Evolutionary conservation across 2,329 filamentous ascomycete genomes (phyloP).

Genomic region (Geosmithia morbida): DNA sequence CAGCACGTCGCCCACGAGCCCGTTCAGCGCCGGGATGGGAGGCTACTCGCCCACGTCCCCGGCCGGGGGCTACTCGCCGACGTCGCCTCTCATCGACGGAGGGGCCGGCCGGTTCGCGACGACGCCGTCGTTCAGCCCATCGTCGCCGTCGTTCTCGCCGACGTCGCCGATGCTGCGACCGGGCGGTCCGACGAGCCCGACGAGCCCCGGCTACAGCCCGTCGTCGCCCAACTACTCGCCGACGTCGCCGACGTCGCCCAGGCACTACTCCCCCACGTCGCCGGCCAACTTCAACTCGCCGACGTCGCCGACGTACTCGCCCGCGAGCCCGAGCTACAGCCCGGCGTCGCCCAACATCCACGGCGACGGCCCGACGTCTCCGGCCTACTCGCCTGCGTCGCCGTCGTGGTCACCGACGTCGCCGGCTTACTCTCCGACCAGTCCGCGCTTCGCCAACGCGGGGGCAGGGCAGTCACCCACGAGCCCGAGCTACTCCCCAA

Average conservation of each 20-base stretch:
- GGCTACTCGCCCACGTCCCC: conserved; percentile 36
- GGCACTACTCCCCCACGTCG: conserved; percentile 55
- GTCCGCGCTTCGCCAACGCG: conserved; percentile 42
- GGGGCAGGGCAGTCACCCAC: conserved; percentile 50
- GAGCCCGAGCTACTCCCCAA: conserved; percentile 51
- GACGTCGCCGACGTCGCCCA: conserved; percentile 40
- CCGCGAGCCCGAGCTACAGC: conserved; percentile 54
- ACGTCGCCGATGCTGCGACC: conserved; percentile 44
- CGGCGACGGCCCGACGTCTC: conserved; percentile 30
- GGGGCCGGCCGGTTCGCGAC: conserved; percentile 36
- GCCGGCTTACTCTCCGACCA: conserved; percentile 49
- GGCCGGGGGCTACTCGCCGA: conserved; percentile 53
- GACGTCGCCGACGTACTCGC: conserved; percentile 40
- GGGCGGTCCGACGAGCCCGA: conserved; percentile 25
- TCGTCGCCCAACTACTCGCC: conserved; percentile 53
- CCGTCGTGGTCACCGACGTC: conserved; percentile 71
- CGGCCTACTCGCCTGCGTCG: conserved; percentile 54
- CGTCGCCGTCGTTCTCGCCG: conserved; percentile 49
- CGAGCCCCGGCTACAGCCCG: conserved; percentile 48
- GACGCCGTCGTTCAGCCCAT: conserved; percentile 46
- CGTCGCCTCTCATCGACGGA: conserved; percentile 50
- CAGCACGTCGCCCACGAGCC: conserved; percentile 52
- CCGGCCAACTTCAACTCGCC: conserved; percentile 61
- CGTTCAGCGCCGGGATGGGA: conserved; percentile 41
- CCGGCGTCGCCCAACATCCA: conserved; percentile 47